Conservation (phyloP, 2,329 filamentous ascomycete species). For the Fusarium coffeatum region DNA sequence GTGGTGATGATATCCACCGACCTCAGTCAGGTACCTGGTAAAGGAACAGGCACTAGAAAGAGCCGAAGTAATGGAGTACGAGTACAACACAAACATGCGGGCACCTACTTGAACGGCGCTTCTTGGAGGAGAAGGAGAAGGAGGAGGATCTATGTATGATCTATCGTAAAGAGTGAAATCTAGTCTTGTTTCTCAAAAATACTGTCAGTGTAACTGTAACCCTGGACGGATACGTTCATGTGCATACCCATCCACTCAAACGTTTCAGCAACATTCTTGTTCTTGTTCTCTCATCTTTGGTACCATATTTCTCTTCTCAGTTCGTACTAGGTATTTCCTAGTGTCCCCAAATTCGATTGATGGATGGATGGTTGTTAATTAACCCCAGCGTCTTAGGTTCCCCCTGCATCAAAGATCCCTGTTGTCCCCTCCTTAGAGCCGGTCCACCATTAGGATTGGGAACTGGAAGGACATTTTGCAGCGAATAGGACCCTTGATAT, state of each 20-base stretch:
- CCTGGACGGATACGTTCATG: slow-evolving; percentile 26
- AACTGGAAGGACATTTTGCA: slow-evolving; percentile 5
- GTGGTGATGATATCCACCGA: slow-evolving; percentile 32
- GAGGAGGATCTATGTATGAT: neutral
- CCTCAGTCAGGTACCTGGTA: slow-evolving; percentile 1
- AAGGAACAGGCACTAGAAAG: neutral
- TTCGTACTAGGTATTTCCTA: slow-evolving; percentile 22
- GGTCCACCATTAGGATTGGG: slow-evolving; percentile 18
- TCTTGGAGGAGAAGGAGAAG: neutral
- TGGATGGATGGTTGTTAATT: slow-evolving; percentile 18
- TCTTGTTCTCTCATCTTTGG: neutral
- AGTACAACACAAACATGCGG: slow-evolving; percentile 29
- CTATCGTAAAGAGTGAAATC: neutral
- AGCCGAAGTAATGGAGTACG: neutral
- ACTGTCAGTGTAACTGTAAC: slow-evolving; percentile 5
- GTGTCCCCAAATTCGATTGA: slow-evolving; percentile 21
- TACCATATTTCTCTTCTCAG: neutral
- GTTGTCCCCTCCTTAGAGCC: slow-evolving; percentile 32
- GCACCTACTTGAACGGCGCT: slow-evolving; percentile 12
- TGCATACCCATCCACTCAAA: slow-evolving; percentile 24
- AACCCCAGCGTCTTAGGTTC: slow-evolving; percentile 28
- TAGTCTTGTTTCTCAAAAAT: neutral
- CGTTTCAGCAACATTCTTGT: slow-evolving; percentile 43
- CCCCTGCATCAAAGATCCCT: slow-evolving; percentile 44
- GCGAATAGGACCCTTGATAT: slow-evolving; percentile 19